These are phyloP conservation scores for Trypanosoma conorhini DNA, from an alignment of 208 protist species.

Conservation along the genomic window DNA sequence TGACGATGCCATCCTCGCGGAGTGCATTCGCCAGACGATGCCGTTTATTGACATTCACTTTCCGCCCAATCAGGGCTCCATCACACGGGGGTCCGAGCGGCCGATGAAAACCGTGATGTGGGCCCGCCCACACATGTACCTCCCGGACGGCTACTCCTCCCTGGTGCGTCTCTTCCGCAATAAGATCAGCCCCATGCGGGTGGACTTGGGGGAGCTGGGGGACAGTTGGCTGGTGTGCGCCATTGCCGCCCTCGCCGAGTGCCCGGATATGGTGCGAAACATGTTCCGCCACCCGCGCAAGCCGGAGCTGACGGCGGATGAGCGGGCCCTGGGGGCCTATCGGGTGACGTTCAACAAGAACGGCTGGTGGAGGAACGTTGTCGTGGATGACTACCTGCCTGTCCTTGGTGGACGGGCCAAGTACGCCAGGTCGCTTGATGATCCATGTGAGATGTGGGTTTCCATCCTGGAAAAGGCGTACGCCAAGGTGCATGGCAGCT, in stretches of 20 bases:
- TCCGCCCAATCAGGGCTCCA: constrained; percentile 30
- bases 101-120: constrained; percentile 26
- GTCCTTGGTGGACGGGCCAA: constrained; percentile 37
- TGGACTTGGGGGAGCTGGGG: constrained; percentile 47
- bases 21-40: constrained; percentile 19
- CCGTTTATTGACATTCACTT: constrained; percentile 38
- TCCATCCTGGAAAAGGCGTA: constrained; percentile 89
- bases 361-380: constrained; percentile 73
- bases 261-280: constrained; percentile 37
- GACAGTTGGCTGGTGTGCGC: constrained; percentile 73
- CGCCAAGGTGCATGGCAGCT: constrained; percentile 83
- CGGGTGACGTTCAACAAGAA: constrained; percentile 69
- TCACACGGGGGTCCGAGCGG: constrained; percentile 12
- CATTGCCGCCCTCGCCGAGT: constrained; percentile 62
- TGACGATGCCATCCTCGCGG: constrained; percentile 19
- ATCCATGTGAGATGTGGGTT: constrained; percentile 81
- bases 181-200: constrained; percentile 26
- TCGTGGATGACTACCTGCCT: constrained; percentile 84
- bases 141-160: constrained; percentile 8
- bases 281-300: constrained; percentile 68
- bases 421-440: constrained; percentile 46
- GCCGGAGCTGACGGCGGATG: constrained; percentile 33
- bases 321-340: constrained; percentile 58
- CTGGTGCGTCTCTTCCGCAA: constrained; percentile 31
- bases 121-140: constrained; percentile 36